Evolutionary conservation across 495 filamentous ascomycete species (phyloP).

Genomic region (Glonium stellatum): DNA sequence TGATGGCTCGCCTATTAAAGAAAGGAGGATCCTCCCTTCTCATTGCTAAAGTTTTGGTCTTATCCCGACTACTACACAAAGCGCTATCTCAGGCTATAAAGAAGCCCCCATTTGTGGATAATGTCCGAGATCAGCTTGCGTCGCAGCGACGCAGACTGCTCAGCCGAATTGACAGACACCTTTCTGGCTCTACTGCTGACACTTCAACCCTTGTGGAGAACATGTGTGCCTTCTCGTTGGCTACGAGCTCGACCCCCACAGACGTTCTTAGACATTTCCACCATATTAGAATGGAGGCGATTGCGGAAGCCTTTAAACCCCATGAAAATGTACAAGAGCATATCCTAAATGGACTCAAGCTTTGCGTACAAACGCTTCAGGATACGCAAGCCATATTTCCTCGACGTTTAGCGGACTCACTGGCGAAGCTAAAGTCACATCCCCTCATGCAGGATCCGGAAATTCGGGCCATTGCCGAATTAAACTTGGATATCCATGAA

Average conservation of each 20-base stretch:
- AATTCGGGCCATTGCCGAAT: constrained; percentile 55
- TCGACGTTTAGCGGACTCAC: constrained; percentile 59
- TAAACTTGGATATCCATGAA: constrained; percentile 74
- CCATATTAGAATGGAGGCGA: constrained; percentile 59
- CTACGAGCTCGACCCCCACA: constrained; percentile 70
- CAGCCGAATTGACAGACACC: constrained; percentile 57
- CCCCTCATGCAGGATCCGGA: constrained; percentile 64
- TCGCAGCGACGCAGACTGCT: constrained; percentile 55
- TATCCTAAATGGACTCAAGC: constrained; percentile 50
- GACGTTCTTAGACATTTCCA: constrained; percentile 81
- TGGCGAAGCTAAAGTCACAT: constrained; percentile 60
- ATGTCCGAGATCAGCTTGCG: constrained; percentile 54
- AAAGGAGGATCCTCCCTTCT: constrained; percentile 54
- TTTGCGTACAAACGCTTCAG: constrained; percentile 72
- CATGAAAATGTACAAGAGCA: constrained; percentile 29
- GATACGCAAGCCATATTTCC: constrained; percentile 71
- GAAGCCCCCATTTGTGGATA: constrained; percentile 51
- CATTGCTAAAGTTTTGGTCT: constrained; percentile 72
- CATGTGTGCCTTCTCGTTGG: constrained; percentile 75
- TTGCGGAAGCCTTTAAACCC: constrained; percentile 50
- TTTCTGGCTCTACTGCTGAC: constrained; percentile 48
- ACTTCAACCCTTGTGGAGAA: constrained; percentile 56
- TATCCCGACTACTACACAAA: constrained; percentile 65
- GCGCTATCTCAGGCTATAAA: constrained; percentile 50
- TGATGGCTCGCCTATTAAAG: constrained; percentile 52